phyloP scores from a whole-genome alignment of 2,329 filamentous ascomycete genomes.

The Cytospora piceae region DNA sequence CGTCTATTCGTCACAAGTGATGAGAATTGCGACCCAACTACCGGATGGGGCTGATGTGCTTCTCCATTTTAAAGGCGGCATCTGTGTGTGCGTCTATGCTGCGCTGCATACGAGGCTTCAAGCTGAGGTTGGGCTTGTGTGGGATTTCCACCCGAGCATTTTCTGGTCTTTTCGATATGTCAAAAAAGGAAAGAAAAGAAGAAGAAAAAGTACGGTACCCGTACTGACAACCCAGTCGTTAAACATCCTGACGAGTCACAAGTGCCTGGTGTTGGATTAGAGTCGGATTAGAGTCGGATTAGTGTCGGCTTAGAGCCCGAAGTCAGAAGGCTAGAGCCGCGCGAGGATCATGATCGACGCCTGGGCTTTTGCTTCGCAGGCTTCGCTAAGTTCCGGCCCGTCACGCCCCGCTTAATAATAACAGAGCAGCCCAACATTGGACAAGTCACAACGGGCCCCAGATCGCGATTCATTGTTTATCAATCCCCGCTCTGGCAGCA shows the following conservation, averaged over 20 bases:
- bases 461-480: constrained; percentile 22
- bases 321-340: constrained; percentile 21
- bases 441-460: background rate
- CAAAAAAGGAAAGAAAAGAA: background rate
- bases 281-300: no score
- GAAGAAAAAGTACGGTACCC: background rate
- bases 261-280: constrained; percentile 19
- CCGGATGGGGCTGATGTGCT: constrained; percentile 16
- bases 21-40: constrained; percentile 10
- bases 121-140: constrained; percentile 21
- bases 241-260: background rate
- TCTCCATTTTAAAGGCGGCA: constrained; percentile 12
- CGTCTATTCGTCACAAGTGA: background rate
- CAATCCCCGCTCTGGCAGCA: constrained; percentile 38
- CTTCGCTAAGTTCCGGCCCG: constrained; percentile 29
- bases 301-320: constrained; percentile 12
- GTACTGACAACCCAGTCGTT: background rate
- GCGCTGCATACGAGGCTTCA: constrained; percentile 18
- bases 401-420: background rate
- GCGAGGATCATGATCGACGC: constrained; percentile 28
- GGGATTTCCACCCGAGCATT: background rate
- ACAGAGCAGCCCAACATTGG: constrained; percentile 17
- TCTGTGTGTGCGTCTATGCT: background rate
- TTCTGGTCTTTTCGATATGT: background rate
- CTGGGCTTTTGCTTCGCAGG: constrained; percentile 5